Evolutionary conservation across 352 stramenopile genomes (phyloP), one percentile per base, ranked within the genome.

Genomic region (Pythium scleroteichum): DNA sequence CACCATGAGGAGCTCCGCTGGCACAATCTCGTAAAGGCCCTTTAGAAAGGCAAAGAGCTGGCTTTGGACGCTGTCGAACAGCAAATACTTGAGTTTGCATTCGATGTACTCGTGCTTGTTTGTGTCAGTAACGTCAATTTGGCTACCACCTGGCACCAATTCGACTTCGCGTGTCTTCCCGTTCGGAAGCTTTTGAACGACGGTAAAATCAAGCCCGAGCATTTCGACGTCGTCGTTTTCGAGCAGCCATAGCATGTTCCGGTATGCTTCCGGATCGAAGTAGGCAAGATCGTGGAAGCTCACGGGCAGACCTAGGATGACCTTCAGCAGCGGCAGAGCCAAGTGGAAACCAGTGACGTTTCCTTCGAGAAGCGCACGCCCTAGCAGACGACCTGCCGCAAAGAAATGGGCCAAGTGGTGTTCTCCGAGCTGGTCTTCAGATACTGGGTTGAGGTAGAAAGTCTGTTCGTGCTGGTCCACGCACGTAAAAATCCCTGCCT

Each of bases 61-160:
- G 17, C 49, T 42, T 51, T 89, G 79, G 20, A 97, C 83, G 26
- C 86, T 75, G 47, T 86, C 85, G 56, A 97, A 76, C 14, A 98
- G 62, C 45, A 85, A 72, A 69, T 98, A 97, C 69, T 96, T 92
- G 27, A 97, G 82, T 45, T 87, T 89, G 35, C 82, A 78, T 42
- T 98, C 85, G 20, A 98, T 63, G 62, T 97, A 99, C 68, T 97
- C 80, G 7, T 78, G 78, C 49, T 98, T 90, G 79, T 98, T 99
- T 33, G 89, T 83, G 55, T 98, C 94, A 5, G 87, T 98, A 7
- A 99, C 90, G 10, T 86, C 75, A 27, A 98, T 51, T 29, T 78
- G 62, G 24, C 63, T 59, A 53, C 79, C 79, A 54, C 76, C 63
- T 12, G 76, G 72, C 13, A 89, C 73, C 23, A 89, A 38, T 19